Conservation (phyloP, 2,329 filamentous ascomycete species). For the Aureobasidium musti region DNA sequence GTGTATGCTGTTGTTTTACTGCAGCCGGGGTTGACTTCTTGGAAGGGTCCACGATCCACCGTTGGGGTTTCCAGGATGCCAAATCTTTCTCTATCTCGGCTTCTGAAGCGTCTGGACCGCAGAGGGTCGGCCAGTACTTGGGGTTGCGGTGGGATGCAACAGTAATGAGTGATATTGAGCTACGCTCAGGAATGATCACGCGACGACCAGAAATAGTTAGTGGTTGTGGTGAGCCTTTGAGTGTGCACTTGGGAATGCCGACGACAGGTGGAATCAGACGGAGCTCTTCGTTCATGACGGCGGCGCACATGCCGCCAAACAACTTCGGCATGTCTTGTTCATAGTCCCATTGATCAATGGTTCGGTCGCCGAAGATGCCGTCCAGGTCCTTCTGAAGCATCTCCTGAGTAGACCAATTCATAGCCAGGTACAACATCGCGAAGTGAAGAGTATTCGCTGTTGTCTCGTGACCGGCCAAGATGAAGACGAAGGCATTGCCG, state of each 20-base stretch:
- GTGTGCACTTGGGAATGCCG: conserved; percentile 67
- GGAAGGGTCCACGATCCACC: conserved; percentile 61
- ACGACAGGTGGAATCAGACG: conserved; percentile 71
- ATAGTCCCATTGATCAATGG: conserved; percentile 68
- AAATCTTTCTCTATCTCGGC: conserved; percentile 56
- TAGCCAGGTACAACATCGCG: conserved; percentile 66
- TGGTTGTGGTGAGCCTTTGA: conserved; percentile 52
- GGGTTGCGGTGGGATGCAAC: conserved; percentile 67
- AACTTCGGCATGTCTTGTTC: conserved; percentile 66
- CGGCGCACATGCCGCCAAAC: conserved; percentile 69
- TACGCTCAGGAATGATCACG: conserved; percentile 59
- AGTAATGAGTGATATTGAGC: conserved; percentile 59
- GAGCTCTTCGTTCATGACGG: conserved; percentile 75
- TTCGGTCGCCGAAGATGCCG: conserved; percentile 59
- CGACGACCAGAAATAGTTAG: conserved; percentile 61
- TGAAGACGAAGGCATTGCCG: conserved; percentile 66
- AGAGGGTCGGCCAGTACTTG: conserved; percentile 64
- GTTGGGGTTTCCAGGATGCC: conserved; percentile 68
- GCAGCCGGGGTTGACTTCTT: conserved; percentile 33
- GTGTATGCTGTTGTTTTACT: conserved; percentile 42
- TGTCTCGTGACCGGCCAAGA: conserved; percentile 77
- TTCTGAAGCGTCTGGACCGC: conserved; percentile 27
- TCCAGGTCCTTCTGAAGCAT: conserved; percentile 70
- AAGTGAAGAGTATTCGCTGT: conserved; percentile 76
- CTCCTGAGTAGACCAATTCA: conserved; percentile 64